phyloP scores from a whole-genome alignment of 1,284 basidiomycete species.

The Tylopilus sp. region DNA sequence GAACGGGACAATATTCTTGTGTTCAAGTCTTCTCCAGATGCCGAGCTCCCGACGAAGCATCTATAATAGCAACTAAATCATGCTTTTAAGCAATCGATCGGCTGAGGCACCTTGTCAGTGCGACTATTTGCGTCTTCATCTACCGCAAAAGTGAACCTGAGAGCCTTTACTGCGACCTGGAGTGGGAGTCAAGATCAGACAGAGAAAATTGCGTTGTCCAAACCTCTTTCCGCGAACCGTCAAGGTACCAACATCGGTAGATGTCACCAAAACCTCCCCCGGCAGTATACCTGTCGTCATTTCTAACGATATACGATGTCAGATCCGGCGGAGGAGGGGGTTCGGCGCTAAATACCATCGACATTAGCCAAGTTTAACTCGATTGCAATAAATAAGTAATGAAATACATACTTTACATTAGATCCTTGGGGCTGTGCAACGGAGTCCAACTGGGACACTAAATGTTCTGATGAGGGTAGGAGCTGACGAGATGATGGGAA shows the following conservation, averaged over 20 bases:
- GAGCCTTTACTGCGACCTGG: constrained; percentile 1
- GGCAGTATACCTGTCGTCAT: neutral
- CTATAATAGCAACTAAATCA: neutral
- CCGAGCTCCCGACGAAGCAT: constrained; percentile 25
- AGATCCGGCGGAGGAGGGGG: neutral
- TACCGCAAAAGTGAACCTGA: neutral
- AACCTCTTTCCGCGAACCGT: neutral
- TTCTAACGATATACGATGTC: neutral
- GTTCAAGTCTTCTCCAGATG: constrained; percentile 30
- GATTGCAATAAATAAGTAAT: no score
- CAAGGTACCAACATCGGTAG: neutral
- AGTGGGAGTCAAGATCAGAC: neutral
- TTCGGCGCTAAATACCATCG: neutral
- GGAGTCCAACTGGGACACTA: no score
- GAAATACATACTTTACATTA: no score
- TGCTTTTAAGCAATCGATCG: neutral
- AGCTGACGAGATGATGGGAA: no score
- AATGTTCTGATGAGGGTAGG: no score
- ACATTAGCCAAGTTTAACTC: no score
- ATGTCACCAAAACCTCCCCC: neutral
- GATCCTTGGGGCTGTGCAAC: no score
- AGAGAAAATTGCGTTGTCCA: neutral
- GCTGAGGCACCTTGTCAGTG: neutral
- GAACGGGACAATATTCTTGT: constrained; percentile 31
- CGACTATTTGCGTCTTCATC: no score